Base-by-base conservation (phyloP, 495 filamentous ascomycete genomes). In the Sabuloglossum arenarium region DNA sequence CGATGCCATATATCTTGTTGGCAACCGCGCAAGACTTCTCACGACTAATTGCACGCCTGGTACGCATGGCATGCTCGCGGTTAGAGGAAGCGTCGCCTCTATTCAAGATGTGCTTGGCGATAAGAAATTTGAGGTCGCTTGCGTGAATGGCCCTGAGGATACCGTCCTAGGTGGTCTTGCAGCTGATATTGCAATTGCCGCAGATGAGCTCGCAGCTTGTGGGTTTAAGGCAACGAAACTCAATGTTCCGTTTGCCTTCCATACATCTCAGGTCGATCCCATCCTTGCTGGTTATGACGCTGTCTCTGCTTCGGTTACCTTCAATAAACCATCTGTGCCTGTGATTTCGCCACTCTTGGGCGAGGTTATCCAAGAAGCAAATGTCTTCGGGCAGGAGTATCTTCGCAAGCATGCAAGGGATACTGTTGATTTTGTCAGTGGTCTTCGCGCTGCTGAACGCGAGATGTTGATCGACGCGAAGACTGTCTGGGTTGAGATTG, bases 1-100 rank as follows among this genome's bases (percentile, higher is more conserved):
- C 59, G 88, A 94, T 62, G 81, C 83, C 27, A 79, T 95, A 61
- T 86, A 82, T 61, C 73, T 94, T 8, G 83, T 88, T 53, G 88
- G 88, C 24, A 73, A 76, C 37, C 79, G 88, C 50, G 88, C 88
- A 30, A 73, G 79, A 60, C 71, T 94, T n/a, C 73, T 94, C 3
- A 76, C 81, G 16, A 71, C 80, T 30, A 77, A 81, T 61, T 91
- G 85, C 71, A 78, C 74, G 28, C 68, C 75, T 25, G 78, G 82
- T 58, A 87, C 78, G 3, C 88, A 93, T 59, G 66, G 67, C n/a
- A 74, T 75, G 71, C 63, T 75, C n/a, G 73, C 72, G 27, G 68
- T 75, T 45, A 70, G 70, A 61, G 70, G 62, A 24, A 64, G 65
- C 47, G 62, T 64, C 23, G 63, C 69, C 32, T 58, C 64, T 16